phyloP scores from a whole-genome alignment of 257 asterid species.

The Haberlea rhodopensis region DNA sequence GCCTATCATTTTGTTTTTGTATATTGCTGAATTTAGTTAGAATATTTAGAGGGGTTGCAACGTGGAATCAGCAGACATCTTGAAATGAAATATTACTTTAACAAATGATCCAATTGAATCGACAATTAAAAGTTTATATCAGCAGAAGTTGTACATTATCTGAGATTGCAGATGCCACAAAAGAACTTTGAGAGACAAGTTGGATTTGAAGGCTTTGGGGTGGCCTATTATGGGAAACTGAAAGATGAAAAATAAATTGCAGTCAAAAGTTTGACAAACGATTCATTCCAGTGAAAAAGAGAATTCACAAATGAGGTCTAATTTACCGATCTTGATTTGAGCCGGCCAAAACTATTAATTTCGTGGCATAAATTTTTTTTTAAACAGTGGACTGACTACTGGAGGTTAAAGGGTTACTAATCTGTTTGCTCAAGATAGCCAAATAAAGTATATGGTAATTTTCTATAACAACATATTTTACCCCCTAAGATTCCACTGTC shows the following conservation, averaged over 20 bases:
- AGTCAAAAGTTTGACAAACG: conserved; percentile 74
- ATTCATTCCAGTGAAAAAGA: conserved; percentile 90
- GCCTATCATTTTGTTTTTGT: conserved; percentile 1
- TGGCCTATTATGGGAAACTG: conserved; percentile 80
- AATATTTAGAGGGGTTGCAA: background rate
- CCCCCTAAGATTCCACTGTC: no score
- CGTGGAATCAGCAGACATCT: conserved; percentile 58
- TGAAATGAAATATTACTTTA: conserved; percentile 28
- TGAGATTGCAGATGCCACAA: conserved; percentile 83
- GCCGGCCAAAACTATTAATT: no score
- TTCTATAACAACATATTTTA: no score
- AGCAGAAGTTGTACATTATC: conserved; percentile 83
- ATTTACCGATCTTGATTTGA: no score
- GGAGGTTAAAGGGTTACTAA: no score
- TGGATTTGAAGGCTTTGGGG: conserved; percentile 96
- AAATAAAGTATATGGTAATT: no score
- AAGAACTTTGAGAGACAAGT: conserved; percentile 72
- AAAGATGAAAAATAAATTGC: conserved; percentile 91
- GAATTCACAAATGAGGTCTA: conserved; percentile 92
- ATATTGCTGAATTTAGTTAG: background rate
- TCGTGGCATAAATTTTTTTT: no score
- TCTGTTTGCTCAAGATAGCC: no score
- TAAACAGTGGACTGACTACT: no score
- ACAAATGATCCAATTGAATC: background rate
- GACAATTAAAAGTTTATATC: conserved; percentile 9